Evolutionary conservation across 2,329 filamentous ascomycete genomes (phyloP), one percentile per base, ranked within the genome.

Genomic region (Phaeoacremonium minimum): DNA sequence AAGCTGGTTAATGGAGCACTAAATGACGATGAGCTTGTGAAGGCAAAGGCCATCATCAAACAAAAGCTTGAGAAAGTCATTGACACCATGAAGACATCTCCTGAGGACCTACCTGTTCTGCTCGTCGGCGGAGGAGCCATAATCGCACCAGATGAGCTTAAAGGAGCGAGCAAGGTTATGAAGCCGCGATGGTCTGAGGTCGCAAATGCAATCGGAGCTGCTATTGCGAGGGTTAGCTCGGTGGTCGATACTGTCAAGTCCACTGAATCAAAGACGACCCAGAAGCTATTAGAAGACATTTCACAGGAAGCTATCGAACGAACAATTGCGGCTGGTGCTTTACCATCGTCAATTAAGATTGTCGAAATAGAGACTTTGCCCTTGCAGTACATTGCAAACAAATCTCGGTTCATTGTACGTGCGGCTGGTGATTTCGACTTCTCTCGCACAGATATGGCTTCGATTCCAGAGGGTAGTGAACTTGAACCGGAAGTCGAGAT

Each of bases 171-270:
- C 41, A 62, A 57, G 19, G 72, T 82, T 2, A 54, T 79, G 30
- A 77, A 73, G 43, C 76, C 76, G 0, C 58, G 67, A 28, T 79
- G 68, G 61, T 71, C 75, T 3, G 69, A 68, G 4, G 75, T 83
- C 2, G 79, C 80, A 7, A 83, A 83, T 47, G 79, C 79, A 0
- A 77, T 83, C 8, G 79, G 79, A 2, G 79, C 78, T 7, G 78
- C 79, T 1, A 79, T 77, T 39, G 75, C 77, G 2, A 61, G 74
- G 28, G 75, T 83, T 3, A 78, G 73, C 40, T 69, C 71, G 2
- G 66, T 72, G 0, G 60, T 73, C 8, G 72, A 76, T 40, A 68
- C 64, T 0, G 64, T 75, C 16, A 66, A 71, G 38, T 69, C 66
- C 1, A 74, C 69, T 0, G 69, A 67, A 36, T 53, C 53, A 1